Percentiles rank a stretch among this genome's conserved stretches.
phyloP scores from a whole-genome alignment of 1,139 yeast species.

The Geotrichum citri-aurantii region DNA sequence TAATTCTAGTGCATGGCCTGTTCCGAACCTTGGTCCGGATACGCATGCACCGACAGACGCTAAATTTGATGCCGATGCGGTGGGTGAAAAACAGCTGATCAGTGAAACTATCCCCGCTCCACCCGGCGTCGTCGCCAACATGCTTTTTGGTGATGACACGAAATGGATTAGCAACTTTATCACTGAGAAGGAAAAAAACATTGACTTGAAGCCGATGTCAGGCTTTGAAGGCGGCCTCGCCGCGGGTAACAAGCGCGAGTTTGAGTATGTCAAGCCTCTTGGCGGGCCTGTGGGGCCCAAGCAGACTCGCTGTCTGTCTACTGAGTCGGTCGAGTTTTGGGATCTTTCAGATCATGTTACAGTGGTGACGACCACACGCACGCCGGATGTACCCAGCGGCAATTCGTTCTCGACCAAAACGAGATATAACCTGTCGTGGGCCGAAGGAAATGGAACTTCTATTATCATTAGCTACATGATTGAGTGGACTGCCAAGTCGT shows the following conservation, averaged over 20 bases:
- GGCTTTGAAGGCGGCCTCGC: conserved; percentile 39
- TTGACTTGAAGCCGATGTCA: conserved; percentile 57
- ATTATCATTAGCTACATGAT: conserved; percentile 60
- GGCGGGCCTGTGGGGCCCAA: conserved; percentile 87
- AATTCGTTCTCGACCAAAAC: conserved; percentile 71
- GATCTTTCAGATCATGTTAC: conserved; percentile 54
- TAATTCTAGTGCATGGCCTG: conserved; percentile 29
- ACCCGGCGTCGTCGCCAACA: conserved; percentile 63
- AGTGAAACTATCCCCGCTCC: conserved; percentile 70
- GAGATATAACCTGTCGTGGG: conserved; percentile 67
- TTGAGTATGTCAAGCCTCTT: conserved; percentile 73
- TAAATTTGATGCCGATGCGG: conserved; percentile 48
- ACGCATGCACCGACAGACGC: conserved; percentile 51
- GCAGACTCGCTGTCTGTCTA: conserved; percentile 80
- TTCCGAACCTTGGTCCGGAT: conserved; percentile 46
- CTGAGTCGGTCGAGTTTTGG: conserved; percentile 61
- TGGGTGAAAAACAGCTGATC: conserved; percentile 54
- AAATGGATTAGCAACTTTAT: conserved; percentile 49
- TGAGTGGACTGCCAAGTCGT: conserved; percentile 86
- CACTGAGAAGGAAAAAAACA: conserved; percentile 63
- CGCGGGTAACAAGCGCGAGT: conserved; percentile 46
- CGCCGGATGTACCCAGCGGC: conserved; percentile 97
- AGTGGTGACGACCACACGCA: conserved; percentile 62
- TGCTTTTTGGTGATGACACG: conserved; percentile 75
- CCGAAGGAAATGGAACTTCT: conserved; percentile 57